Evolutionary conservation across 768 basidiomycete species (phyloP).

Genomic region (Rhodotorula toruloides): DNA sequence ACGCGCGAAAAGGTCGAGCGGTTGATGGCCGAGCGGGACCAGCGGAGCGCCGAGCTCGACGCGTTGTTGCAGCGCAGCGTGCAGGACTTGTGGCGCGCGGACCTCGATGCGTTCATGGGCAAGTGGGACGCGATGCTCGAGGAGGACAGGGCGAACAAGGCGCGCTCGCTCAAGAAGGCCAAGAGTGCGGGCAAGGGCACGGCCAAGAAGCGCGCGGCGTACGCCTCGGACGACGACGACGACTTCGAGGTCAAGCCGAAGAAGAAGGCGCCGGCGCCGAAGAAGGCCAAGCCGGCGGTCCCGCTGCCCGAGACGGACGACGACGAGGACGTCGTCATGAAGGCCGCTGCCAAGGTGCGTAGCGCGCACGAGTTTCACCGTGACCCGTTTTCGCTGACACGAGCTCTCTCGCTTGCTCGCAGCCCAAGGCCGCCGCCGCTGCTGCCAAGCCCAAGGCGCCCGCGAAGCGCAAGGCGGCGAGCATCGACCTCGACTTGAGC

Average conservation of each 20-base stretch:
- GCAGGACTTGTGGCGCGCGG: slow-evolving; percentile 79
- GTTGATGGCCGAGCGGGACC: slow-evolving; percentile 68
- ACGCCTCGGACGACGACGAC: slow-evolving; percentile 26
- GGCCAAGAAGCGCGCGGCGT: slow-evolving; percentile 16
- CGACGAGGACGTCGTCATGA: slow-evolving; percentile 44
- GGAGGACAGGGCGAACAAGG: slow-evolving; percentile 8
- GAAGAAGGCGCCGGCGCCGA: slow-evolving; percentile 1
- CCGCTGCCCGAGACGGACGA: slow-evolving; percentile 50
- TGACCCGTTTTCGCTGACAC: no score
- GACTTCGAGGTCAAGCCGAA: slow-evolving; percentile 39
- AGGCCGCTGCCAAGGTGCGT: slow-evolving; percentile 1
- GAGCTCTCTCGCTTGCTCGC: not conserved
- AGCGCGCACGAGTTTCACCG: no score
- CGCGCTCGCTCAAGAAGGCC: slow-evolving; percentile 16
- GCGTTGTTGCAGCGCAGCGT: slow-evolving; percentile 70
- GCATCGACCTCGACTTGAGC: slow-evolving; percentile 1
- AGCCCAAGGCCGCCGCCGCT: slow-evolving; percentile 17
- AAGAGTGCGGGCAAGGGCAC: slow-evolving; percentile 29
- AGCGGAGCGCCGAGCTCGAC: slow-evolving; percentile 77
- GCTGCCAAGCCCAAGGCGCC: slow-evolving; percentile 11
- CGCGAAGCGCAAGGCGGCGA: slow-evolving; percentile 36
- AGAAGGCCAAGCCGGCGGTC: slow-evolving; percentile 25
- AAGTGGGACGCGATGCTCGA: slow-evolving; percentile 57
- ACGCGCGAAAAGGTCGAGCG: slow-evolving; percentile 91
- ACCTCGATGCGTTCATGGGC: slow-evolving; percentile 73